Percentiles rank a stretch among this genome's conserved stretches.
Conservation (phyloP, 2,329 filamentous ascomycete species). For the Trichoderma breve region DNA sequence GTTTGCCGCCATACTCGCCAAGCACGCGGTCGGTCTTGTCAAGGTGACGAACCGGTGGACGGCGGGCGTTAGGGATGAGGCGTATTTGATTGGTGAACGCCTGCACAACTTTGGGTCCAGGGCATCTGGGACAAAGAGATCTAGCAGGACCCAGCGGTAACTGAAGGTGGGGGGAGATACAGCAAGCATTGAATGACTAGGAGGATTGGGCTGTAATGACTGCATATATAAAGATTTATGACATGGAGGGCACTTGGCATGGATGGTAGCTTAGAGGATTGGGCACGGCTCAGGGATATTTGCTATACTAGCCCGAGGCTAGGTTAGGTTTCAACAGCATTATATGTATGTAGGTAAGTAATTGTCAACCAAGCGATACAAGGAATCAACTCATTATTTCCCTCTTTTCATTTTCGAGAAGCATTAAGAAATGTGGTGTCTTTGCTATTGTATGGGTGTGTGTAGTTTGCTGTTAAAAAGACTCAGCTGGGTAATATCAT, state of each 20-base stretch:
- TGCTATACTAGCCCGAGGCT: background rate
- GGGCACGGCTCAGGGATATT: background rate
- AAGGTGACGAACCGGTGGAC: slow-evolving; percentile 73
- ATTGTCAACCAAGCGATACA: background rate
- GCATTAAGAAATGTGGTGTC: background rate
- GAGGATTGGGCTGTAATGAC: background rate
- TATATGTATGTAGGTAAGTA: background rate
- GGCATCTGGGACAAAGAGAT: slow-evolving; percentile 37
- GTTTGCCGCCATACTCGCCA: slow-evolving; percentile 46
- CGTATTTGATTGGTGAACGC: slow-evolving; percentile 91
- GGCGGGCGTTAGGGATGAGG: slow-evolving; percentile 82
- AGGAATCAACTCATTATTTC: background rate
- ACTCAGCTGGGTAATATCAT: background rate
- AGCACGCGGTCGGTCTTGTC: slow-evolving; percentile 49
- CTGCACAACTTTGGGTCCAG: slow-evolving; percentile 82
- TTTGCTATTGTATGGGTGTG: background rate
- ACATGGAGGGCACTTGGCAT: background rate
- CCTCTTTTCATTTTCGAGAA: background rate
- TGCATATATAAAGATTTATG: slow-evolving; percentile 8
- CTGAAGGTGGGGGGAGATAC: background rate
- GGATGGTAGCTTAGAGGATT: background rate
- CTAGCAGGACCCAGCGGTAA: slow-evolving; percentile 37
- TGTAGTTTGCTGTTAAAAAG: background rate
- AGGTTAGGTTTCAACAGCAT: background rate
- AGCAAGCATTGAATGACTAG: background rate